Conservation (phyloP, 192 early-diverging fungal species). For the Backusella tuberculispora region DNA sequence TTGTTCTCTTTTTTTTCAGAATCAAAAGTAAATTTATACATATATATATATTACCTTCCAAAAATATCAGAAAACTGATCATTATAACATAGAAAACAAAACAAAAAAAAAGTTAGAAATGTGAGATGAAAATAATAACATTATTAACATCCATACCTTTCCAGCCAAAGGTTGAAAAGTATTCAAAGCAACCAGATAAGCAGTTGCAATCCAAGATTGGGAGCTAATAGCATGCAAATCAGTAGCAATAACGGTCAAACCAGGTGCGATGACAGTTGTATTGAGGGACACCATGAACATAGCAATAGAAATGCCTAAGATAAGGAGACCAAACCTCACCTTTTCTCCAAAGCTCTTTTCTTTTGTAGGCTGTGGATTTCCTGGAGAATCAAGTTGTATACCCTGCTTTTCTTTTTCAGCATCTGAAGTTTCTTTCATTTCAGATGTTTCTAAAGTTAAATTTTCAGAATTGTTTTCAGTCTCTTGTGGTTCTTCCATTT, state of each 20-base stretch:
- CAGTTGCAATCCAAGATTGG: slow-evolving; percentile 42
- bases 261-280: slow-evolving; percentile 39
- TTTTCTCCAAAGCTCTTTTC: background rate
- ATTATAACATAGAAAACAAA: background rate
- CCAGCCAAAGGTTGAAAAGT: slow-evolving; percentile 35
- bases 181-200: slow-evolving; percentile 38
- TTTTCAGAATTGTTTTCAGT: no score
- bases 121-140: background rate
- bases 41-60: no score
- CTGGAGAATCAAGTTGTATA: no score
- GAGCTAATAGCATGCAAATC: slow-evolving; percentile 20
- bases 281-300: slow-evolving; percentile 44
- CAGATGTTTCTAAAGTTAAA: no score
- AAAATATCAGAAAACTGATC: slow-evolving; percentile 40
- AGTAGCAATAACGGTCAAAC: slow-evolving; percentile 37
- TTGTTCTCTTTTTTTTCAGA: no score
- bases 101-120: background rate
- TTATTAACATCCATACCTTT: slow-evolving; percentile 19
- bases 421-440: no score
- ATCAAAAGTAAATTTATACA: no score
- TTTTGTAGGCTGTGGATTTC: no score
- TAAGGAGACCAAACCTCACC: background rate
- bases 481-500: no score
- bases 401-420: no score
- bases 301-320: slow-evolving; percentile 25